A percentile compares a stretch with the other conserved stretches of the same genome.
phyloP scores from a whole-genome alignment of 176 grass and related monocot genomes.

The Thalia dealbata region DNA sequence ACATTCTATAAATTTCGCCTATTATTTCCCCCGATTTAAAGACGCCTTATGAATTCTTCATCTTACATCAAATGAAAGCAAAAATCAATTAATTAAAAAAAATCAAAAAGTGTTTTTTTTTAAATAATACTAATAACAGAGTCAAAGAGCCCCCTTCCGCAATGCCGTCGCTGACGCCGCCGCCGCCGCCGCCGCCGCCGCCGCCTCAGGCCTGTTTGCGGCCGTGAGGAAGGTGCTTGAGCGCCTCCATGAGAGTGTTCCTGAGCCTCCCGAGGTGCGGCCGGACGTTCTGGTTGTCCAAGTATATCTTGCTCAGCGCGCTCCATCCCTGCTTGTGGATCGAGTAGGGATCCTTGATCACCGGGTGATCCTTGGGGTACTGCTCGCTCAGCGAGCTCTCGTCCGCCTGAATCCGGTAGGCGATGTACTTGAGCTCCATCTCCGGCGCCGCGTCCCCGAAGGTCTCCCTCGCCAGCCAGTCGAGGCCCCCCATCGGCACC shows the following conservation, averaged over 20 bases:
- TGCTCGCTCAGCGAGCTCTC: conserved; percentile 77
- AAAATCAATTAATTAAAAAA: neutral
- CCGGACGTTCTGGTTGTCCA: conserved; percentile 64
- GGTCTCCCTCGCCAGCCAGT: conserved; percentile 52
- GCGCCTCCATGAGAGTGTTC: conserved; percentile 48
- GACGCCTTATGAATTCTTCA: neutral
- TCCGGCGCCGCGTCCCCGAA: conserved; percentile 56
- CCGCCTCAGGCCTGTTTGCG: neutral
- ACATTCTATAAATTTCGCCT: too few relatives aligned
- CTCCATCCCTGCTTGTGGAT: conserved; percentile 56
- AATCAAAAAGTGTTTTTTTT: neutral
- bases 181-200: neutral
- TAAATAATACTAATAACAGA: neutral
- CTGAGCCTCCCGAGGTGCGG: conserved; percentile 53
- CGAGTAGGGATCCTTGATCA: conserved; percentile 41
- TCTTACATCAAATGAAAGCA: neutral
- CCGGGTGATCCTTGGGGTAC: conserved; percentile 53
- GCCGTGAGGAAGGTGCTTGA: conserved; percentile 32
- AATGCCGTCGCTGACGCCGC: neutral
- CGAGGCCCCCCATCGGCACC: conserved; percentile 71
- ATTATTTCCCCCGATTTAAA: too few relatives aligned
- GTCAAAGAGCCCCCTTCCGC: neutral
- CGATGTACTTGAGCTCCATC: conserved; percentile 69
- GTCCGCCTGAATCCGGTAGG: conserved; percentile 51
- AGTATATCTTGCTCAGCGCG: conserved; percentile 58